Percentiles rank a stretch among this genome's conserved stretches.
Conservation (phyloP, 371 early-diverging fungal species). For the Ordospora pajunii region DNA sequence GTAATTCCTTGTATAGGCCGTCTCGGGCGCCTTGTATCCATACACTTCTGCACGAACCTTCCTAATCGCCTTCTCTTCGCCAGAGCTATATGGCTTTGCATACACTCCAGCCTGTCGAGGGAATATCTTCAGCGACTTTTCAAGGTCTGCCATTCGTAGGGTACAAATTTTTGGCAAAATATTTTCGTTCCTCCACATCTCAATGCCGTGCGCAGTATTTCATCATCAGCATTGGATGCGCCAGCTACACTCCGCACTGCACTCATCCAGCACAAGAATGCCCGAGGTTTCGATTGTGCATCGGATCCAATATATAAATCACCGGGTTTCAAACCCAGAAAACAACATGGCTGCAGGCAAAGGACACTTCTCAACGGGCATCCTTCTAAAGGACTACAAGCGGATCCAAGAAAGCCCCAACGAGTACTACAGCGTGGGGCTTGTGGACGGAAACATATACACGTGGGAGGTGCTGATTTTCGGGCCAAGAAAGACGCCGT, state of each 20-base stretch:
- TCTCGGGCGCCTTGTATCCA: slow-evolving; percentile 96
- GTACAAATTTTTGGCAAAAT: slow-evolving; percentile 46
- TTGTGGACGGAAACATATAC: slow-evolving; percentile 64
- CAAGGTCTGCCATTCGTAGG: slow-evolving; percentile 70
- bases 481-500: slow-evolving; percentile 87
- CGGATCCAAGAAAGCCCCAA: slow-evolving; percentile 49
- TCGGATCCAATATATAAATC: background rate
- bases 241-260: too few relatives aligned
- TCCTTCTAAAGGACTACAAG: slow-evolving; percentile 58
- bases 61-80: slow-evolving; percentile 63
- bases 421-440: slow-evolving; percentile 61
- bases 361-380: slow-evolving; percentile 49
- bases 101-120: slow-evolving; percentile 74
- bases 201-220: background rate
- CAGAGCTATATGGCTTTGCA: slow-evolving; percentile 63
- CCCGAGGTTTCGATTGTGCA: background rate
- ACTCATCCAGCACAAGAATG: too few relatives aligned
- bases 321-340: slow-evolving; percentile 20
- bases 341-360: slow-evolving; percentile 36
- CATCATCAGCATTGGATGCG: too few relatives aligned
- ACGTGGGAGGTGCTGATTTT: slow-evolving; percentile 83
- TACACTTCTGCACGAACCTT: slow-evolving; percentile 89
- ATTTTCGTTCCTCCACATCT: background rate
- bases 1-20: slow-evolving; percentile 83
- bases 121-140: slow-evolving; percentile 86